A percentile compares a stretch with the other conserved stretches of the same genome.
Conservation (phyloP, 345 rosid genomes). For the Fremontodendron californicum region DNA sequence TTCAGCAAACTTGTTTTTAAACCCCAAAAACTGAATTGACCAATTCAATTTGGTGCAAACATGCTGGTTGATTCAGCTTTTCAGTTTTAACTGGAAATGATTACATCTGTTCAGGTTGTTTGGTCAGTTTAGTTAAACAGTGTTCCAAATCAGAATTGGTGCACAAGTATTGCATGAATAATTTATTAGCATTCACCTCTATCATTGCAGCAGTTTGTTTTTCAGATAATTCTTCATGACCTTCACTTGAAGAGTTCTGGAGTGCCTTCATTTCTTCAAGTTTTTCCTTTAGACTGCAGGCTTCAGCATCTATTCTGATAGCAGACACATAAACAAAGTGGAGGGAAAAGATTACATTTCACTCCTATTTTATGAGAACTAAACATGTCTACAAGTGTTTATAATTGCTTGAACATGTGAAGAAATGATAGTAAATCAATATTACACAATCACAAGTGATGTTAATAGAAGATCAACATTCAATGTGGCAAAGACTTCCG, state of each 20-base stretch:
- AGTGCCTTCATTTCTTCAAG: slow-evolving; percentile 46
- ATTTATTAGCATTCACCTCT: slow-evolving; percentile 45
- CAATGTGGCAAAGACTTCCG: background rate
- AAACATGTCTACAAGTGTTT: background rate
- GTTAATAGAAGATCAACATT: background rate
- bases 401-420: slow-evolving; percentile 1
- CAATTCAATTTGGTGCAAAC: background rate
- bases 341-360: slow-evolving; percentile 18
- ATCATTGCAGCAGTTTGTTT: slow-evolving; percentile 34
- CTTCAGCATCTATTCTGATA: slow-evolving; percentile 93
- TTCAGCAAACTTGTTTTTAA: background rate
- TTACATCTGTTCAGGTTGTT: background rate
- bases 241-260: slow-evolving; percentile 31
- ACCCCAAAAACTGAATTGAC: background rate
- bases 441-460: background rate
- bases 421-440: background rate
- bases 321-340: slow-evolving; percentile 34
- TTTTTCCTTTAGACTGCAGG: slow-evolving; percentile 53
- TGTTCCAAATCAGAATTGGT: background rate
- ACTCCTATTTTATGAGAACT: background rate
- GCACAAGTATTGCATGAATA: background rate
- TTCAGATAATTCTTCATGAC: slow-evolving; percentile 32
- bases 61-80: background rate
- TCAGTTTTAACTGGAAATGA: background rate
- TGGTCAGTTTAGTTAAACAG: background rate